phyloP scores from a whole-genome alignment of 2,329 filamentous ascomycete species.

The Sporothrix brasiliensis region DNA sequence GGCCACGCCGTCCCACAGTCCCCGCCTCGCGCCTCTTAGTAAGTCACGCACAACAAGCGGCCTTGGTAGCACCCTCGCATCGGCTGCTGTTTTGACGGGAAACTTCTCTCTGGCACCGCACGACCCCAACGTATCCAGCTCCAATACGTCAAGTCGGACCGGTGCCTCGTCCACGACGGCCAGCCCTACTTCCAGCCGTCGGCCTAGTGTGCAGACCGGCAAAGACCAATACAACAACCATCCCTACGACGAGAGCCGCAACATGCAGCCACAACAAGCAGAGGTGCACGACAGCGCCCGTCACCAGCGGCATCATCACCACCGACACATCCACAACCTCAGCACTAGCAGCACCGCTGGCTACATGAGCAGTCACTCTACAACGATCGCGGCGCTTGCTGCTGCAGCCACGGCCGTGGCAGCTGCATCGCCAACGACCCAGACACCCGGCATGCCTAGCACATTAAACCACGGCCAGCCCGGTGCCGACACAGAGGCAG shows the following conservation, averaged over 20 bases:
- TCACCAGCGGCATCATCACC: slow-evolving; percentile 25
- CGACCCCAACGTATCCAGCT: not conserved
- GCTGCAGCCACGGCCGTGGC: slow-evolving; percentile 27
- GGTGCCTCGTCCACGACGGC: not conserved
- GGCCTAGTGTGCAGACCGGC: slow-evolving; percentile 28
- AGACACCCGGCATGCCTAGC: not conserved
- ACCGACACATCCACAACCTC: slow-evolving; percentile 8
- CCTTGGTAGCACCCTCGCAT: slow-evolving; percentile 30
- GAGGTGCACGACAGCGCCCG: slow-evolving; percentile 4
- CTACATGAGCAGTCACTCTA: slow-evolving; percentile 25
- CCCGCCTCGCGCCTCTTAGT: slow-evolving; percentile 16
- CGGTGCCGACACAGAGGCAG: not conserved
- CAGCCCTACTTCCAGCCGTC: slow-evolving; percentile 32
- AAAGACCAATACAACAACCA: slow-evolving; percentile 4
- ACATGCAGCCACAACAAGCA: slow-evolving; percentile 16
- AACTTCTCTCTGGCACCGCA: slow-evolving; percentile 19
- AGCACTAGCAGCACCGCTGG: slow-evolving; percentile 12
- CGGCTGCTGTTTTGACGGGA: slow-evolving; percentile 38
- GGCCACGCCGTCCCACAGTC: slow-evolving; percentile 21
- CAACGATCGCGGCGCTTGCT: slow-evolving; percentile 32
- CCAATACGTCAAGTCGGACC: not conserved
- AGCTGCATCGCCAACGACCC: slow-evolving; percentile 23
- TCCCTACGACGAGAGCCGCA: not conserved
- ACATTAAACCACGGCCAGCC: not conserved
- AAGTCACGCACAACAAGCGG: slow-evolving; percentile 14